Evolutionary conservation across 208 protist genomes (phyloP).

Genomic region (Acanthamoeba pearcei): DNA sequence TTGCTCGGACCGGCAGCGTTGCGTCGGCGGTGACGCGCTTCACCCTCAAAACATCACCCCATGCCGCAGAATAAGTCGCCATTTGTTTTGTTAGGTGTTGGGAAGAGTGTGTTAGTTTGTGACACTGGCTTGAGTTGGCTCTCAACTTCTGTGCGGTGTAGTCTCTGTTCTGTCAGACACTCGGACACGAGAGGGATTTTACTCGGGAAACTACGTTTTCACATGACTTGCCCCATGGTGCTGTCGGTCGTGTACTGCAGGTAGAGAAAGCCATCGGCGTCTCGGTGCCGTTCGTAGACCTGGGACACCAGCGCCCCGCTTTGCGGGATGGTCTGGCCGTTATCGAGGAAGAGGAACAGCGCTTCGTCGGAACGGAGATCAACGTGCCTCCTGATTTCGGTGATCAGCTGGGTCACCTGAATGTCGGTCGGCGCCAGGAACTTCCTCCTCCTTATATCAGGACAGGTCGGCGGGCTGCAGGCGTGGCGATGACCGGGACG

Average conservation of each 20-base stretch:
- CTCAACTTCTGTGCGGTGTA: too few species aligned
- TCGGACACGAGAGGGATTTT: too few species aligned
- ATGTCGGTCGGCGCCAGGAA: constrained; percentile 46
- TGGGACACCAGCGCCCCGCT: constrained; percentile 79
- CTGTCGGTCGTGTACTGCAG: constrained; percentile 42
- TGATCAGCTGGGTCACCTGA: constrained; percentile 3
- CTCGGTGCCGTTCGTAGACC: constrained; percentile 69
- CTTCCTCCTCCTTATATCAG: constrained; percentile 85
- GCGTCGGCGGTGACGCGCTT: too few species aligned
- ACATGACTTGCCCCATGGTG: not conserved
- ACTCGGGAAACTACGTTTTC: too few species aligned
- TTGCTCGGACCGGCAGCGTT: too few species aligned
- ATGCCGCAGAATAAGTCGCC: too few species aligned
- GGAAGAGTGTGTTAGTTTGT: too few species aligned
- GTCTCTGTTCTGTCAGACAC: too few species aligned
- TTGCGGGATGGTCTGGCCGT: constrained; percentile 84
- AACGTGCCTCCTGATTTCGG: constrained; percentile 70
- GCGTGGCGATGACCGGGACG: constrained; percentile 81
- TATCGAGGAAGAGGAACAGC: constrained; percentile 86
- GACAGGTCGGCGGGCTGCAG: constrained; percentile 87
- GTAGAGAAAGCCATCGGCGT: constrained; percentile 74
- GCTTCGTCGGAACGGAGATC: constrained; percentile 84
- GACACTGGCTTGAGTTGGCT: too few species aligned
- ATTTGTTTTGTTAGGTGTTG: too few species aligned
- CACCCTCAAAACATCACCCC: too few species aligned